A percentile compares a stretch with the other conserved stretches of the same genome.
Evolutionary conservation across 2,329 filamentous ascomycete species (phyloP).

Genomic region (Biscogniauxia mediterranea): DNA sequence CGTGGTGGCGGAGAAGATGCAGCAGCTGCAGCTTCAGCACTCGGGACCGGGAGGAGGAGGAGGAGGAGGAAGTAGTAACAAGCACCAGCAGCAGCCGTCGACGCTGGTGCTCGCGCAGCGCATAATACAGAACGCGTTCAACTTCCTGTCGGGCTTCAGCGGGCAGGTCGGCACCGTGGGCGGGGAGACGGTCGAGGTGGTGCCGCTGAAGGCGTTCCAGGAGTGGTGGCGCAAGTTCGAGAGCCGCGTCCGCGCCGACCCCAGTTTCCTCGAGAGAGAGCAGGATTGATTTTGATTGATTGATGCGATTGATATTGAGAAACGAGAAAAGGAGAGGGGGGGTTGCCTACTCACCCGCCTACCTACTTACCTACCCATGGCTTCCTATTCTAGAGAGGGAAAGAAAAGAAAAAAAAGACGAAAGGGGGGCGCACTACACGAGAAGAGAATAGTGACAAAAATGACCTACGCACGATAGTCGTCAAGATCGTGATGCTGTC

Average conservation of each 20-base stretch:
- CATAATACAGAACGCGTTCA: constrained; percentile 96
- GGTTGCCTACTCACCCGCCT: too few species aligned
- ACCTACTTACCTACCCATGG: too few species aligned
- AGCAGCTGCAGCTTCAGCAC: constrained; percentile 29
- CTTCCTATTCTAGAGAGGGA: too few species aligned
- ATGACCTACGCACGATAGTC: too few species aligned
- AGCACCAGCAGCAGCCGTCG: constrained; percentile 52
- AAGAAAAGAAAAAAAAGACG: too few species aligned
- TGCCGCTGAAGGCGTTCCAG: constrained; percentile 92
- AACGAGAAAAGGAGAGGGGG: too few species aligned
- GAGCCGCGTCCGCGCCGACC: constrained; percentile 78
- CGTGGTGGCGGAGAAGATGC: constrained; percentile 57
- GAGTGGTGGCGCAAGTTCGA: constrained; percentile 99
- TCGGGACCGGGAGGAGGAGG: constrained; percentile 9
- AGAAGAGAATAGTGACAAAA: too few species aligned
- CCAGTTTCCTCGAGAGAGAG: constrained; percentile 79
- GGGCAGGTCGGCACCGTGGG: constrained; percentile 59
- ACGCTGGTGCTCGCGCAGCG: constrained; percentile 82
- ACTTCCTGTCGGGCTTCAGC: constrained; percentile 88
- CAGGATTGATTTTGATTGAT: constrained; percentile 37
- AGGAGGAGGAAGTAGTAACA: constrained; percentile 22
- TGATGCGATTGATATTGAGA: not conserved
- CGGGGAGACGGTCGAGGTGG: constrained; percentile 62
- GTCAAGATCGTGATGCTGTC: too few species aligned
- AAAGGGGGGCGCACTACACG: too few species aligned